phyloP scores from a whole-genome alignment of 2,329 filamentous ascomycete species.

The Penicillium glabrum region DNA sequence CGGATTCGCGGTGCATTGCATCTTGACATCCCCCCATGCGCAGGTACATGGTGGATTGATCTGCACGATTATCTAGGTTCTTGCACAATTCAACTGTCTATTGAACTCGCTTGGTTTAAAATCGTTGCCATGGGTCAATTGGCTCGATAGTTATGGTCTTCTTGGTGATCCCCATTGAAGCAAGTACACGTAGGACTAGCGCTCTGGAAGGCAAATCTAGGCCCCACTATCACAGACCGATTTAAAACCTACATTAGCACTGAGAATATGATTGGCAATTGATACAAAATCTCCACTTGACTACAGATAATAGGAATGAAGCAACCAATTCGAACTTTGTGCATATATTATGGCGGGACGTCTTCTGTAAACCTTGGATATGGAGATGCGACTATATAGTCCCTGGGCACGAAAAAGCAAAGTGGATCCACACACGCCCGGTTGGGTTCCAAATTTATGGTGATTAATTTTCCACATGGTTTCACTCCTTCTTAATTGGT shows the following conservation, averaged over 20 bases:
- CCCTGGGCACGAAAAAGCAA: too few relatives aligned
- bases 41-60: neutral
- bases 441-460: too few relatives aligned
- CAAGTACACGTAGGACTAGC: neutral
- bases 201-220: constrained; percentile 4
- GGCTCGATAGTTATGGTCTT: neutral
- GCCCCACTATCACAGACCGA: neutral
- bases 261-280: neutral
- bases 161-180: neutral
- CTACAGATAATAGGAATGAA: neutral
- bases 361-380: too few relatives aligned
- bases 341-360: neutral
- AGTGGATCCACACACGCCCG: too few relatives aligned
- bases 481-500: too few relatives aligned
- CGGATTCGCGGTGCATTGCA: constrained; percentile 11
- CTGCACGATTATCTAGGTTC: neutral
- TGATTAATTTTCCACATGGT: too few relatives aligned
- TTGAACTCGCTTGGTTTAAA: neutral
- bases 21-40: neutral
- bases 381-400: too few relatives aligned
- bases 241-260: neutral
- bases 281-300: neutral
- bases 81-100: neutral
- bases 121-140: neutral
- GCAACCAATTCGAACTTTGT: neutral